Percentiles rank a stretch among this genome's conserved stretches.
These are phyloP conservation scores for Lentinula detonsa DNA, from an alignment of 768 basidiomycete genomes.

Conservation along the genomic window DNA sequence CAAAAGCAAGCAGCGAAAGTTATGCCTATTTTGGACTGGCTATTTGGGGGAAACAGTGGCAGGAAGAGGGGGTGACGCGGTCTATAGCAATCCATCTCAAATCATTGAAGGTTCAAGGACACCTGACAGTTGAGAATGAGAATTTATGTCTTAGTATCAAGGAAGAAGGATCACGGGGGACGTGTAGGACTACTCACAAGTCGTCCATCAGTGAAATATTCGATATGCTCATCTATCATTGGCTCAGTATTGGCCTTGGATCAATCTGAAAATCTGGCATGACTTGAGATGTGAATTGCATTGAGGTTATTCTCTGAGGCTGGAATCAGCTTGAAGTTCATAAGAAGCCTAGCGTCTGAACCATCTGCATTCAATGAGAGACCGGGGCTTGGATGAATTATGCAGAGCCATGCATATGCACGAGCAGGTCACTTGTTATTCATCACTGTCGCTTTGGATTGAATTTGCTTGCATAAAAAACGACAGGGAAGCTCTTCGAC, in stretches of 20 bases:
- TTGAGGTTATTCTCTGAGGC: no score
- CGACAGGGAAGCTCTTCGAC: neutral
- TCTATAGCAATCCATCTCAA: neutral
- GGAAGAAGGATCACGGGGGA: neutral
- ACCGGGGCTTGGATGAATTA: no score
- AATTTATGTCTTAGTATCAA: neutral
- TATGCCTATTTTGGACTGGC: neutral
- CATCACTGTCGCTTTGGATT: no score
- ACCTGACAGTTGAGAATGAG: neutral
- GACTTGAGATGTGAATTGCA: neutral
- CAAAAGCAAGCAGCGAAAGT: neutral
- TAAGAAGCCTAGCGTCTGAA: no score
- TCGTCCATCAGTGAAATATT: neutral
- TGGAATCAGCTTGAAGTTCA: no score
- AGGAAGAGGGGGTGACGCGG: neutral
- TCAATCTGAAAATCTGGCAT: neutral
- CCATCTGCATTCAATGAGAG: no score
- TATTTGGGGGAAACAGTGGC: neutral
- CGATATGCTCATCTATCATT: neutral
- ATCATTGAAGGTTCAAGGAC: neutral
- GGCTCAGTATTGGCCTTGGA: neutral
- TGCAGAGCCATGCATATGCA: no score
- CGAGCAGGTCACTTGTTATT: no score
- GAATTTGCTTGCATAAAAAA: neutral
- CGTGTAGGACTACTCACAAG: neutral